Conservation (phyloP, 176 grass and related monocot species). For the Aegilops umbellulata region DNA sequence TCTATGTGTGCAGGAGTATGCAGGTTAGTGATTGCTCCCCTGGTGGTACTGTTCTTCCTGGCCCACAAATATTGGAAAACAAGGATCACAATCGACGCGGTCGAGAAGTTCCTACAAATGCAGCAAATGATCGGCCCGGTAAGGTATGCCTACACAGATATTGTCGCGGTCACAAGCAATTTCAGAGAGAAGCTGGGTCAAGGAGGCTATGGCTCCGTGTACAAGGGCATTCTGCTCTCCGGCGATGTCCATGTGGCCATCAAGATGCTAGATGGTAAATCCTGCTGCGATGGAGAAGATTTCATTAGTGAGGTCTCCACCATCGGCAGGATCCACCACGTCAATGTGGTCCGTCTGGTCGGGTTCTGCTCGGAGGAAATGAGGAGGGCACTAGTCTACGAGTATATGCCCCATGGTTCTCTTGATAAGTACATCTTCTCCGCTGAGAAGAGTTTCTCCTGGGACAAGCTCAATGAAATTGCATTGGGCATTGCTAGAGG, state of each 20-base stretch:
- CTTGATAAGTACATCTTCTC: background rate
- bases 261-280: background rate
- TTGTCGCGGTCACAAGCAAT: background rate
- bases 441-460: background rate
- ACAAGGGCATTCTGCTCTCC: background rate
- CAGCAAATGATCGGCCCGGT: background rate
- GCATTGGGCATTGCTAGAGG: background rate
- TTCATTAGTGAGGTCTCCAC: background rate
- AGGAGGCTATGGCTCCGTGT: constrained; percentile 33
- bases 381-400: background rate
- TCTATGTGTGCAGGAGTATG: background rate
- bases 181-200: constrained; percentile 29
- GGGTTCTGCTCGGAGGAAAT: background rate
- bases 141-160: background rate
- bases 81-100: background rate
- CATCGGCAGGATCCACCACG: background rate
- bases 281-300: background rate
- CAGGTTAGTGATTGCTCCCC: background rate
- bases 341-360: background rate
- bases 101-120: background rate
- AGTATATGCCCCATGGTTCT: background rate
- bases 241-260: background rate
- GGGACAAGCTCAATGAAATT: background rate
- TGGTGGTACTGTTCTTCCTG: background rate
- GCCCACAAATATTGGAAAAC: background rate